Conservation (phyloP, 2,329 filamentous ascomycete species). For the Hypomyces rosellus region DNA sequence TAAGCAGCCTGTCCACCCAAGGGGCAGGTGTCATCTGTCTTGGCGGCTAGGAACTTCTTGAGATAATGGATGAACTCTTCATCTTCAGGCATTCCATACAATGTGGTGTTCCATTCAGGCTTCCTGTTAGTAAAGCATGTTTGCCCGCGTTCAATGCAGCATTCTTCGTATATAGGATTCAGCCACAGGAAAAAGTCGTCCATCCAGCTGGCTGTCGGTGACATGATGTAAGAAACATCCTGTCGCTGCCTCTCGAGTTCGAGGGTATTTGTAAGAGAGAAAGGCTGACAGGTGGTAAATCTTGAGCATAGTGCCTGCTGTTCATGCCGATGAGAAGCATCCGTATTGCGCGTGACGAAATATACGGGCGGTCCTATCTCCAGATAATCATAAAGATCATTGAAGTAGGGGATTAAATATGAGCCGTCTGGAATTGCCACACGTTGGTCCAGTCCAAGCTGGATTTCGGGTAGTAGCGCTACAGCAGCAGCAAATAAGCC, state of each 20-base stretch:
- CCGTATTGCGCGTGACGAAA: slow-evolving; percentile 80
- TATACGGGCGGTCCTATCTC: slow-evolving; percentile 90
- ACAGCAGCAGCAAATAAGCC: slow-evolving; percentile 81
- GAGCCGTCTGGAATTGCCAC: slow-evolving; percentile 91
- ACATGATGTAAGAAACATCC: slow-evolving; percentile 79
- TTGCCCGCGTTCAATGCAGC: slow-evolving; percentile 63
- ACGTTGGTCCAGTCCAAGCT: slow-evolving; percentile 87
- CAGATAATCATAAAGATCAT: slow-evolving; percentile 90
- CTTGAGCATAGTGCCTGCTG: slow-evolving; percentile 87
- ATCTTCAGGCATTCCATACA: slow-evolving; percentile 87
- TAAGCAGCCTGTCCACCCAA: slow-evolving; percentile 86
- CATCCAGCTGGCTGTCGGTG: slow-evolving; percentile 89
- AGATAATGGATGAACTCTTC: slow-evolving; percentile 87
- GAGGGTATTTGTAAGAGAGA: slow-evolving; percentile 81
- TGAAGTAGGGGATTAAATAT: slow-evolving; percentile 93
- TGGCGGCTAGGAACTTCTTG: slow-evolving; percentile 71
- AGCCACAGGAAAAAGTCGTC: slow-evolving; percentile 96
- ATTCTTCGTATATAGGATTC: slow-evolving; percentile 70
- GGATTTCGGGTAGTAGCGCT: slow-evolving; percentile 74
- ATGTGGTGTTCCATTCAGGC: slow-evolving; percentile 82
- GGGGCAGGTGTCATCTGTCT: slow-evolving; percentile 78
- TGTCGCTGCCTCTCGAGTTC: slow-evolving; percentile 91
- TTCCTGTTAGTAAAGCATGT: slow-evolving; percentile 73
- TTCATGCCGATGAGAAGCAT: slow-evolving; percentile 65
- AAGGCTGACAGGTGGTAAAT: slow-evolving; percentile 79